Base-by-base conservation (phyloP, 257 asterid genomes). In the Schizonepeta tenuifolia region DNA sequence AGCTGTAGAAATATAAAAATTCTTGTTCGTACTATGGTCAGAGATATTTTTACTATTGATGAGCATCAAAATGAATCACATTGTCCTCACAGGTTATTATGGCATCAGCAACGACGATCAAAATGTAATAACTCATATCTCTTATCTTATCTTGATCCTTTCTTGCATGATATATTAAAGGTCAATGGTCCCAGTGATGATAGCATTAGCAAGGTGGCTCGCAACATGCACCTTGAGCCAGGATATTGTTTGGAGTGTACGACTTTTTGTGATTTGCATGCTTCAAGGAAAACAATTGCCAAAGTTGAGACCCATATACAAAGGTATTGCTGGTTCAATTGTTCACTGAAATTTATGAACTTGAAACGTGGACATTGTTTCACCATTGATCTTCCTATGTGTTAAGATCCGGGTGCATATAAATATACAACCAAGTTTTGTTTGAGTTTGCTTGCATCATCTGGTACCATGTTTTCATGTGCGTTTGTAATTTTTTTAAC, bases 181-280 rank as follows among this genome's bases (percentile, higher is more conserved):
- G 85, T 28, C 36, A 75, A 68, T 72, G 73, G 64, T 64, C 72
- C 62, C 43, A 74, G 57, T 65, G 77, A 71, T 70, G 82, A 77
- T 67, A 82, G 69, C 69, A 75, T 84, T 28, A 36, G 47, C 58
- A 65, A 44, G 71, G 86, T 82, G 58, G 91, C 94, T 65, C 44
- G 26, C 72, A 65, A 20, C 24, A 36, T 88, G 73, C 65, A 72
- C 73, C 71, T 82, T 72, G 82, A 83, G 70, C 89, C 93, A 28
- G 92, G 85, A 33, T 64, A 51, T 78, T 94, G 99, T 77, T 78
- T 86, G 80, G 75, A 72, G 57, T 94, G 99, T 78, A 85, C 85
- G 61, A 84, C 86, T 18, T 74, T 70, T 67, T 54, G 83, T 77
- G 90, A 91, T 86, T 68, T 87, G 59, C 88, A 83, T 83, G 84